These are phyloP conservation scores for Chaetomiaceae sp. DNA, from an alignment of 2,329 filamentous ascomycete genomes.

Conservation along the genomic window DNA sequence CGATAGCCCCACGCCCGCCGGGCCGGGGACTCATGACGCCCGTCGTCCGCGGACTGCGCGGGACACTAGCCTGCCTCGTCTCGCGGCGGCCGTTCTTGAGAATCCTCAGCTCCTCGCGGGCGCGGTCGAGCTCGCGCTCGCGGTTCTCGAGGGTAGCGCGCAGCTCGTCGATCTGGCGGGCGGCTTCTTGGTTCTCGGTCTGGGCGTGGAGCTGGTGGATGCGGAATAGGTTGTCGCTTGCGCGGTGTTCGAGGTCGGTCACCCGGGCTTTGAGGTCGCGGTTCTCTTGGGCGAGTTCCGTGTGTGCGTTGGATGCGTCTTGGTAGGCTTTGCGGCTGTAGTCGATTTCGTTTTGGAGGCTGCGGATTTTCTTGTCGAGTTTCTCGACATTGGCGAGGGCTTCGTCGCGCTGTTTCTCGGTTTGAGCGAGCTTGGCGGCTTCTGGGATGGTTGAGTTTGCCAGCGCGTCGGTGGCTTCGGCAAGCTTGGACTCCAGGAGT, in stretches of 20 bases:
- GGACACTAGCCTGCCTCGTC: slow-evolving; percentile 53
- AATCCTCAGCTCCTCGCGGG: slow-evolving; percentile 45
- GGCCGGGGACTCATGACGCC: slow-evolving; percentile 48
- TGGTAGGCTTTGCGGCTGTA: slow-evolving; percentile 59
- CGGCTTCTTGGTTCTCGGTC: slow-evolving; percentile 33
- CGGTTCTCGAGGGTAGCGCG: slow-evolving; percentile 43
- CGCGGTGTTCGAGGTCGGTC: slow-evolving; percentile 40
- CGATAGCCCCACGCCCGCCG: not conserved
- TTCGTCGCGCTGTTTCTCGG: slow-evolving; percentile 39
- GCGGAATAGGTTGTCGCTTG: slow-evolving; percentile 41
- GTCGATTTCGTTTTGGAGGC: slow-evolving; percentile 45
- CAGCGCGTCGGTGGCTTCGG: slow-evolving; percentile 33
- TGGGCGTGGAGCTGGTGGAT: slow-evolving; percentile 46
- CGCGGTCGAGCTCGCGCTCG: slow-evolving; percentile 46
- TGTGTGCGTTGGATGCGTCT: slow-evolving; percentile 46
- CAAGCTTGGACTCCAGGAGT: slow-evolving; percentile 35
- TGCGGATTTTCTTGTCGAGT: slow-evolving; percentile 37
- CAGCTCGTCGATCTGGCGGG: slow-evolving; percentile 40
- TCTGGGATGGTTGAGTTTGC: slow-evolving; percentile 36
- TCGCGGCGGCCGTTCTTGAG: slow-evolving; percentile 49
- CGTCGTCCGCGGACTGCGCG: slow-evolving; percentile 52
- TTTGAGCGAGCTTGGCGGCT: slow-evolving; percentile 37
- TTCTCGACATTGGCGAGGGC: slow-evolving; percentile 36
- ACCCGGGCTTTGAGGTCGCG: slow-evolving; percentile 37
- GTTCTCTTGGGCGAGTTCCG: slow-evolving; percentile 34